Base-by-base conservation (phyloP, 2,329 filamentous ascomycete genomes). In the Colletotrichum sp. region DNA sequence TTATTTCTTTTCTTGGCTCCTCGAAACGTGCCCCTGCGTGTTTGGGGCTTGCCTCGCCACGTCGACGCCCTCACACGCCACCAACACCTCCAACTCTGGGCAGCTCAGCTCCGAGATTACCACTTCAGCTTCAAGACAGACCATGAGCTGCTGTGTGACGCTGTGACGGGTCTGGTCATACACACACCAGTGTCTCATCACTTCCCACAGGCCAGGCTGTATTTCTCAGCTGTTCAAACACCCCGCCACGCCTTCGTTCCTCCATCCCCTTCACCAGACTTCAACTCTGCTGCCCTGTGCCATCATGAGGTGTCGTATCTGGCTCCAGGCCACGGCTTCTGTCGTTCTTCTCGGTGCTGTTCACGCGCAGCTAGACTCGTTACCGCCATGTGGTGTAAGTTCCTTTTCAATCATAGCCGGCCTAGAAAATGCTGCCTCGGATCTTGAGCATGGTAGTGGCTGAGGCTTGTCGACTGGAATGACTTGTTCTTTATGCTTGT, bases 351-450 rank as follows among this genome's bases (percentile, higher is more conserved):
- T 66, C 18, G 66, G 58, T n/a, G 29, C 33, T 59, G 63, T 47
- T 36, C 33, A 24, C 57, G 73, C 63, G 11, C 75, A 76, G 27
- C 43, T 75, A 27, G 70, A 75, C 11, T 51, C 70, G 13, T 62
- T 76, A 27, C 67, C 73, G 16, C 33, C 70, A 16, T 76, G 75
- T 36, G 73, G 73, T 73, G 75, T 76, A 69, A 74, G 75, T 76
- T n/a, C n/a, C 21, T 21, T 13, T 33, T 34, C 18, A 34, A 33
- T 36, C 57, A 34, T 61, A 34, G 21, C 57, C 33, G 8, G 31
- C 57, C 57, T 21, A 5, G 21, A 15, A 15, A 8, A 18, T n/a
- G 8, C 21, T 8, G 24, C 13, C 38, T 15, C 36, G 13, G 6
- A 21, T 38, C 58, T 51, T 13, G n/a, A 13, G 9, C 29, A 3